phyloP scores from a whole-genome alignment of 1,284 basidiomycete genomes.

The Cutaneotrichosporon curvatum region DNA sequence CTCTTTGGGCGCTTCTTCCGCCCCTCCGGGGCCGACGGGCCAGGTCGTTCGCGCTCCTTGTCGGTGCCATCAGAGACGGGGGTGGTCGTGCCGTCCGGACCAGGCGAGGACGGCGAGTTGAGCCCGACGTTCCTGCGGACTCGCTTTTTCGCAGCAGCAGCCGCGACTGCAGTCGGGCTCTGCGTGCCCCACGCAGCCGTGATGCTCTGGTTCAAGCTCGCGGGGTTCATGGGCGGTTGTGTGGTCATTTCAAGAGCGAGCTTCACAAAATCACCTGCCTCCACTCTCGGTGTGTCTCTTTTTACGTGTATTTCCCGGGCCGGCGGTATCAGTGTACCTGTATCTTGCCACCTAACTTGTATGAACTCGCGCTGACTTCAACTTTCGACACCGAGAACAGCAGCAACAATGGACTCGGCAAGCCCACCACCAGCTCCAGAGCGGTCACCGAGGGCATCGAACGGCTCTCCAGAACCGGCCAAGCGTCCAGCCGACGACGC shows the following conservation, averaged over 20 bases:
- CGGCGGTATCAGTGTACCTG: neutral
- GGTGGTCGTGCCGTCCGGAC: conserved; percentile 5
- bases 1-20: conserved; percentile 12
- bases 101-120: conserved; percentile 6
- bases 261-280: neutral
- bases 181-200: conserved; percentile 36
- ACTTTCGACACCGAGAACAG: neutral
- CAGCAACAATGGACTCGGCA: conserved; percentile 3
- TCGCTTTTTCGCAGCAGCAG: conserved; percentile 7
- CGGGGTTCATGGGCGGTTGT: conserved; percentile 14
- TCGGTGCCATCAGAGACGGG: conserved; percentile 10
- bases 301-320: neutral
- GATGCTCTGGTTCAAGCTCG: conserved; percentile 35
- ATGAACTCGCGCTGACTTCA: neutral
- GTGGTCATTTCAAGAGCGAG: neutral
- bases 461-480: neutral
- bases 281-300: neutral
- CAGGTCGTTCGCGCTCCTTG: neutral
- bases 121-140: conserved; percentile 15
- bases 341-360: neutral
- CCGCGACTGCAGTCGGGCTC: neutral
- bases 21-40: neutral
- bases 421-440: neutral
- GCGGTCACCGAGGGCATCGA: neutral
- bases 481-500: neutral